Conservation (phyloP, 176 grass and related monocot genomes). For the Juncus inflexus region DNA sequence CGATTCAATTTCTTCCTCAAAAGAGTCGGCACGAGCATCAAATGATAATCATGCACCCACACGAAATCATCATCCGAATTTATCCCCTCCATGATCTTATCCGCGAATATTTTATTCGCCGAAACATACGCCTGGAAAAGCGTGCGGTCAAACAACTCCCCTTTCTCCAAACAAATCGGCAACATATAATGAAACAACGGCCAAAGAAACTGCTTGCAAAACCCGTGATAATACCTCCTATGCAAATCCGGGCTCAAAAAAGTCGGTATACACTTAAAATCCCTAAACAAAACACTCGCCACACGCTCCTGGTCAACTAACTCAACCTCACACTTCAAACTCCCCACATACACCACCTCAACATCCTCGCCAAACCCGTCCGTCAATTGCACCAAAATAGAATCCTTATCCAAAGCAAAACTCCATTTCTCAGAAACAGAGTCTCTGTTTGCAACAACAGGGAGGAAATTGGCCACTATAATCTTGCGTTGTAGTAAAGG, state of each 20-base stretch:
- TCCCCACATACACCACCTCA: slow-evolving; percentile 73
- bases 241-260: slow-evolving; percentile 59
- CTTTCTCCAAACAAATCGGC: slow-evolving; percentile 82
- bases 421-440: slow-evolving; percentile 54
- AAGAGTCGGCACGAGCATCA: slow-evolving; percentile 95
- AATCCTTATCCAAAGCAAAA: slow-evolving; percentile 75
- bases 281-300: slow-evolving; percentile 57
- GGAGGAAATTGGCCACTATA: slow-evolving; percentile 90
- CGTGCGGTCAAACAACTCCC: slow-evolving; percentile 73
- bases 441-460: slow-evolving; percentile 63
- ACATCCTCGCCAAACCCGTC: slow-evolving; percentile 64
- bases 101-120: slow-evolving; percentile 84
- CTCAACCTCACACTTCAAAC: slow-evolving; percentile 78
- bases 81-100: slow-evolving; percentile 90
- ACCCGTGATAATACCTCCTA: slow-evolving; percentile 77
- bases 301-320: slow-evolving; percentile 57
- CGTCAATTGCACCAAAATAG: slow-evolving; percentile 76
- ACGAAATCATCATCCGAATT: slow-evolving; percentile 92
- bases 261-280: slow-evolving; percentile 64
- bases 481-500: slow-evolving; percentile 54
- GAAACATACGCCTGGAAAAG: slow-evolving; percentile 83
- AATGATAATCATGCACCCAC: slow-evolving; percentile 98
- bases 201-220: slow-evolving; percentile 92
- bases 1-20: slow-evolving; percentile 72
- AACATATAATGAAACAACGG: slow-evolving; percentile 97